These are phyloP conservation scores for Craspedostauros australis DNA, from an alignment of 108 stramenopile species.

Conservation along the genomic window DNA sequence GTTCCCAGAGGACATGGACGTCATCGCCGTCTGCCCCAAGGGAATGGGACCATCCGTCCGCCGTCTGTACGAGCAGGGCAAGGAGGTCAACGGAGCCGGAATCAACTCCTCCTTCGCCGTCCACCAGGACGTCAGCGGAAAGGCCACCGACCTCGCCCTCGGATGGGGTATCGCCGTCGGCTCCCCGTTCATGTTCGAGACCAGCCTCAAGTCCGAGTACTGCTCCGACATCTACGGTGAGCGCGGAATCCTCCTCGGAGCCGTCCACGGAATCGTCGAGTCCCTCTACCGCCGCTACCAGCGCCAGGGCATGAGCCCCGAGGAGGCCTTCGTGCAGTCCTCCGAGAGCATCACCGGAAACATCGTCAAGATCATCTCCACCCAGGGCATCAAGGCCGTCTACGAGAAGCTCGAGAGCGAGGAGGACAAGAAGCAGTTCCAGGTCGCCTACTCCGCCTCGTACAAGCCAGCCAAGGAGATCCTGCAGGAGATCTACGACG, in stretches of 20 bases:
- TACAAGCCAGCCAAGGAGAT: constrained; percentile 97
- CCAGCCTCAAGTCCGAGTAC: constrained; percentile 93
- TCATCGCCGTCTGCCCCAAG: constrained; percentile 98
- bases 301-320: constrained; percentile 92
- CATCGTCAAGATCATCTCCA: constrained; percentile 95
- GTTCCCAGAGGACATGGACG: constrained; percentile 96
- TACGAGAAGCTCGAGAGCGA: constrained; percentile 79
- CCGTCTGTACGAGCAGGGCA: constrained; percentile 98
- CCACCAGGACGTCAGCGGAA: constrained; percentile 91
- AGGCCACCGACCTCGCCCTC: constrained; percentile 93
- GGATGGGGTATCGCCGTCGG: constrained; percentile 97
- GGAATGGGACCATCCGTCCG: constrained; percentile 98
- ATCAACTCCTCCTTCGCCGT: constrained; percentile 97
- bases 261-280: constrained; percentile 97
- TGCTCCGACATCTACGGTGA: constrained; percentile 97
- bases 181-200: constrained; percentile 97
- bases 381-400: constrained; percentile 92
- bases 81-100: constrained; percentile 96
- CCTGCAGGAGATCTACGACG: constrained; percentile 98
- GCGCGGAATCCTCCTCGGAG: constrained; percentile 94
- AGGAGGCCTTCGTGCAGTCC: constrained; percentile 92
- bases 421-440: constrained; percentile 88
- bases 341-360: constrained; percentile 96
- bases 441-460: constrained; percentile 91
- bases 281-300: constrained; percentile 94